Evolutionary conservation across 169 alveolate species (phyloP).

Genomic region (Plasmodium vivax): DNA sequence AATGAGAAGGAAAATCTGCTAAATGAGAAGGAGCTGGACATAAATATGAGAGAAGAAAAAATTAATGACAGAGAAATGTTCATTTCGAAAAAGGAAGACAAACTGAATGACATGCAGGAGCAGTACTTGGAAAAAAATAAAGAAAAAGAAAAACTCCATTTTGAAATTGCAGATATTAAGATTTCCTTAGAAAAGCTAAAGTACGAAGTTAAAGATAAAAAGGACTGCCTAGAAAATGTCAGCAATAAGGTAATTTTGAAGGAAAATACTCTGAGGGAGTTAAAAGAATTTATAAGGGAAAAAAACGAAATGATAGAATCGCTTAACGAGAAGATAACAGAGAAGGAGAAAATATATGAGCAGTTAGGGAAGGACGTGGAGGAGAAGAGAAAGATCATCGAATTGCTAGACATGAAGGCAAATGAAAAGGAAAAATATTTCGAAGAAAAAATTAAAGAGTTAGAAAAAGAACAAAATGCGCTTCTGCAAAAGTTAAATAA

Average conservation of each 20-base stretch:
- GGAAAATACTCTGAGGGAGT: slow-evolving; percentile 38
- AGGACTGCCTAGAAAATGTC: slow-evolving; percentile 44
- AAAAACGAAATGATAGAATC: slow-evolving; percentile 36
- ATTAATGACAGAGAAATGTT: slow-evolving; percentile 34
- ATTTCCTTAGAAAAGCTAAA: slow-evolving; percentile 26
- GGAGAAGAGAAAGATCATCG: slow-evolving; percentile 30
- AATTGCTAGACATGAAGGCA: slow-evolving; percentile 9
- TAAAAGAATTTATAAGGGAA: slow-evolving; percentile 33
- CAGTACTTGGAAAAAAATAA: slow-evolving; percentile 47
- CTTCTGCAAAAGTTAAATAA: slow-evolving; percentile 21
- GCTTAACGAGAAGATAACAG: slow-evolving; percentile 32
- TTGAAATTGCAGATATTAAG: slow-evolving; percentile 41
- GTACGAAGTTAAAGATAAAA: slow-evolving; percentile 40
- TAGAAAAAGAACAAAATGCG: slow-evolving; percentile 16
- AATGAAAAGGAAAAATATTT: slow-evolving; percentile 46
- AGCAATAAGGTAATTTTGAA: slow-evolving; percentile 27
- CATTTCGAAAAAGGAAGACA: slow-evolving; percentile 43
- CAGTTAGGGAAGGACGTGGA: slow-evolving; percentile 20
- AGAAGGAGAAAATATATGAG: slow-evolving; percentile 47
- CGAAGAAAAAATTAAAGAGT: slow-evolving; percentile 1
- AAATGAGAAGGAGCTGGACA: slow-evolving; percentile 33
- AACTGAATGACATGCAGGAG: slow-evolving; percentile 27
- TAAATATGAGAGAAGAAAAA: slow-evolving; percentile 52
- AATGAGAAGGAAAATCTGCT: slow-evolving; percentile 31
- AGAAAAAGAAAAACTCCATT: slow-evolving; percentile 43